These are phyloP conservation scores for Isochrysis galbana DNA, from an alignment of 78 protist species.

Conservation along the genomic window DNA sequence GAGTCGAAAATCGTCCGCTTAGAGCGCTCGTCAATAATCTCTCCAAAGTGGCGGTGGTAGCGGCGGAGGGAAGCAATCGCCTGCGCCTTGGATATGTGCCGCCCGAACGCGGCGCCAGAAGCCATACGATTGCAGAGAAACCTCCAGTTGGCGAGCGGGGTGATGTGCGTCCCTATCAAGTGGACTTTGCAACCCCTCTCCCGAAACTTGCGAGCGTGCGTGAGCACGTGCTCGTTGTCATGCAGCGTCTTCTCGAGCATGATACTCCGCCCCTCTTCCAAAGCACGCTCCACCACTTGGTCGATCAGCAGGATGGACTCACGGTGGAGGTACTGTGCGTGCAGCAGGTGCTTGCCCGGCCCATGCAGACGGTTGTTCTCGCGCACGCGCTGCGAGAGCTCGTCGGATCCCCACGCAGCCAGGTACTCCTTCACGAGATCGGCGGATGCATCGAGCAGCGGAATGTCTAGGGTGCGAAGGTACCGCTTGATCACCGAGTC, in stretches of 20 bases:
- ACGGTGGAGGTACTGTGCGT: conserved; percentile 28
- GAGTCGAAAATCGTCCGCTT: not conserved
- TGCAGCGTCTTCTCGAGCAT: conserved; percentile 15
- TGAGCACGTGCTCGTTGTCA: not conserved
- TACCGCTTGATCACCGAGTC: conserved; percentile 9
- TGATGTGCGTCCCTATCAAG: not conserved
- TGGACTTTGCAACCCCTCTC: not conserved
- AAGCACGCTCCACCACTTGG: not conserved
- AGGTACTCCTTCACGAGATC: not conserved
- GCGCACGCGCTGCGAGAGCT: not conserved
- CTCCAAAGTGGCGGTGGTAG: not conserved
- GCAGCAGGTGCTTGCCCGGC: conserved; percentile 23
- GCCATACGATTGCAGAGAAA: not conserved
- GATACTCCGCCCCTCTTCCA: not conserved
- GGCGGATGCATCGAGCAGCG: not conserved
- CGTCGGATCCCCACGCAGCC: conserved; percentile 5
- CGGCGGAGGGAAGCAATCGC: not conserved
- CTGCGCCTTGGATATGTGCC: not conserved
- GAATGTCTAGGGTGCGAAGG: not conserved
- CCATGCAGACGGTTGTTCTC: not conserved
- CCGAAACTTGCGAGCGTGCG: not conserved
- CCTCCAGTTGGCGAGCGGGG: not conserved
- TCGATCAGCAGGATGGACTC: not conserved
- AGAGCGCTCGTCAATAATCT: not conserved
- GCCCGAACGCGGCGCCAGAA: not conserved